A percentile compares a stretch with the other conserved stretches of the same genome.
These are phyloP conservation scores for Penicillium frequentans DNA, from an alignment of 2,329 filamentous ascomycete genomes.

Conservation along the genomic window DNA sequence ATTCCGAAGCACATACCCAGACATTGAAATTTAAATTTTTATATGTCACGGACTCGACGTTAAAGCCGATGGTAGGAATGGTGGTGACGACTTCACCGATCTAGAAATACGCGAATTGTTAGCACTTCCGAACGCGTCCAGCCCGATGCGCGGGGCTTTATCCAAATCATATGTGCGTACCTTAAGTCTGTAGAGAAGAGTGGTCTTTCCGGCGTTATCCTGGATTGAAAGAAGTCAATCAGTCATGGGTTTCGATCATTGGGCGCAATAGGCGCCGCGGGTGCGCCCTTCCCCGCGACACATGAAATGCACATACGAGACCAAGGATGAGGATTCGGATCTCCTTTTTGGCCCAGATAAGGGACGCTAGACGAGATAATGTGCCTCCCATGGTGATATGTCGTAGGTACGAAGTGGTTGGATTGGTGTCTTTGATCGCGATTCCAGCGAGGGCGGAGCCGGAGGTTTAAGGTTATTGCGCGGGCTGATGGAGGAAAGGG, in stretches of 20 bases:
- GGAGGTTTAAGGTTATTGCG: neutral
- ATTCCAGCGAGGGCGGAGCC: constrained; percentile 5
- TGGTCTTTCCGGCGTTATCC: constrained; percentile 99
- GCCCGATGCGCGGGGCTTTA: neutral
- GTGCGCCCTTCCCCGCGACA: constrained; percentile 16
- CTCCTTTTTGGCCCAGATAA: constrained; percentile 94
- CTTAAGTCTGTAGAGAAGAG: constrained; percentile 92
- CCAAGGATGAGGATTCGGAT: constrained; percentile 94
- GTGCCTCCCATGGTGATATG: constrained; percentile 54
- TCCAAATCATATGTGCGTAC: constrained; percentile 46
- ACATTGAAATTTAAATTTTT: constrained; percentile 99
- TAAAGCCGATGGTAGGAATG: constrained; percentile 98
- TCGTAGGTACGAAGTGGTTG: constrained; percentile 5
- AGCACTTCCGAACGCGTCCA: constrained; percentile 1
- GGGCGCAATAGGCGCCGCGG: neutral
- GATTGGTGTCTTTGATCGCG: constrained; percentile 2
- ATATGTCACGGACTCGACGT: constrained; percentile 98
- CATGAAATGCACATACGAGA: constrained; percentile 62
- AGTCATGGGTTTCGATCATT: constrained; percentile 8
- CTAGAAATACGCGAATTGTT: constrained; percentile 48
- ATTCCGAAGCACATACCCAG: constrained; percentile 64
- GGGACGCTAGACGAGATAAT: constrained; percentile 62
- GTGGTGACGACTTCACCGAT: constrained; percentile 99
- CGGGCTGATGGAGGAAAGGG: neutral
- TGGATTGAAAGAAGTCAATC: constrained; percentile 41